Evolutionary conservation across 805 yeast species (phyloP), one percentile per base, ranked within the genome.

Genomic region (Wickerhamia fluorescens): DNA sequence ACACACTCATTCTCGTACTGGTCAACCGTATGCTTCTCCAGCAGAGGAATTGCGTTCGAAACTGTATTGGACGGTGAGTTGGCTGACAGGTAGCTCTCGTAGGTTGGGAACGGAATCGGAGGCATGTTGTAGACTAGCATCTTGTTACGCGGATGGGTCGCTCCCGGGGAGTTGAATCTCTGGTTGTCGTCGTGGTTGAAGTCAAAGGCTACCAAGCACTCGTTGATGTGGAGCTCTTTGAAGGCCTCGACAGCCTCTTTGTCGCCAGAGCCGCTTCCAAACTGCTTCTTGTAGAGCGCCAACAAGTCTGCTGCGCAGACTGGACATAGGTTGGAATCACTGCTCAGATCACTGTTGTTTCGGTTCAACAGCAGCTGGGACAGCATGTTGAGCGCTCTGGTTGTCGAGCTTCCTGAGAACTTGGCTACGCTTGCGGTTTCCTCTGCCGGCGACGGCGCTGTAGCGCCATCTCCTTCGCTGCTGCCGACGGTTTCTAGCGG

Each of bases 91-190:
- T 59, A 51, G 13, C 45, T 34, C 31, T 61, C 68, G 30, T 45
- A 57, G 23, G 54, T 47, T 15, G 69, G 66, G 27, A 41, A 35
- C 0, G 68, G 69, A 20, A 63, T 61, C 7, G 75, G 75, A 1
- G 68, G 68, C 27, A 72, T 61, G 29, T 62, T 71, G 51, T 83
- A 86, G 1, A 87, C 92, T 28, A 92, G 61, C 96, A 92, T 88
- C 35, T 95, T 68, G 50, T 88, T 88, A 17, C 70, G 61, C 4
- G 67, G 58, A 16, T 51, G 57, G 8, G 37, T 38, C 2, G 29
- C 33, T 12, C 33, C 33, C n/a, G 61, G 61, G 12, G 54, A 42
- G 16, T 41, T 37, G 24, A 49, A 47, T 24, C 86, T 53, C 29
- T 67, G 66, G 30, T 70, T 68, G 20, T 70, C 71, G 5, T 76